phyloP scores from a whole-genome alignment of 2,329 filamentous ascomycete genomes.

The Penicillium aurantiogriseum region DNA sequence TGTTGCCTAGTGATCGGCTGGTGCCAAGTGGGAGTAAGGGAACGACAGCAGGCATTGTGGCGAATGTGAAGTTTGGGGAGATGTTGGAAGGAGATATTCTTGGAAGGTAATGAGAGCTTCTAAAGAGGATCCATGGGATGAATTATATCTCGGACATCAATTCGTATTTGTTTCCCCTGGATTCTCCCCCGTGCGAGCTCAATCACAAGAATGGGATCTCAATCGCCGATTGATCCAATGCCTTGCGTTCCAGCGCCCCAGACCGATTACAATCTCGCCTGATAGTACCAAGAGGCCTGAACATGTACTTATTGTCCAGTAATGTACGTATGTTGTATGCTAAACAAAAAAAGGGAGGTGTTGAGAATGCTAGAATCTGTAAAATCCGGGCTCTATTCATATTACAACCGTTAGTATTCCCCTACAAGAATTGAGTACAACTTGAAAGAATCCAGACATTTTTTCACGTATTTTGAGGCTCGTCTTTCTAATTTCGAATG shows the following conservation, averaged over 20 bases:
- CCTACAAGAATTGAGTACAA: background rate
- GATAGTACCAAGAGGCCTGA: background rate
- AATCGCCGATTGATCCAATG: slow-evolving; percentile 21
- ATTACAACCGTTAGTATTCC: background rate
- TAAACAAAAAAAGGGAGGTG: background rate
- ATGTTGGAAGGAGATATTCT: background rate
- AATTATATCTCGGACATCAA: background rate
- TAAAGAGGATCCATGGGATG: background rate
- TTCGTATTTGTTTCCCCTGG: background rate
- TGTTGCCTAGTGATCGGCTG: slow-evolving; percentile 16
- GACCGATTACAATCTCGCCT: slow-evolving; percentile 3
- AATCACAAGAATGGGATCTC: slow-evolving; percentile 1
- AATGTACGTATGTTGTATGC: background rate
- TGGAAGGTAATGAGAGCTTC: background rate
- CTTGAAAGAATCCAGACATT: background rate
- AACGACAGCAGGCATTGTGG: slow-evolving; percentile 19
- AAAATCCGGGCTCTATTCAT: background rate
- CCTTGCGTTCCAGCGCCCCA: slow-evolving; percentile 4
- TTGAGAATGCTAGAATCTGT: background rate
- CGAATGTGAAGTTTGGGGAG: background rate
- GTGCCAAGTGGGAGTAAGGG: slow-evolving; percentile 12
- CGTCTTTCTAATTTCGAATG: background rate
- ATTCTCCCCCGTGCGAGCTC: slow-evolving; percentile 3
- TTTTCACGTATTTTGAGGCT: no score
- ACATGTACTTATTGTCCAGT: background rate